Percentiles rank a stretch among this genome's conserved stretches.
These are phyloP conservation scores for Ustilago cynodontis DNA, from an alignment of 1,284 basidiomycete species.

Conservation along the genomic window DNA sequence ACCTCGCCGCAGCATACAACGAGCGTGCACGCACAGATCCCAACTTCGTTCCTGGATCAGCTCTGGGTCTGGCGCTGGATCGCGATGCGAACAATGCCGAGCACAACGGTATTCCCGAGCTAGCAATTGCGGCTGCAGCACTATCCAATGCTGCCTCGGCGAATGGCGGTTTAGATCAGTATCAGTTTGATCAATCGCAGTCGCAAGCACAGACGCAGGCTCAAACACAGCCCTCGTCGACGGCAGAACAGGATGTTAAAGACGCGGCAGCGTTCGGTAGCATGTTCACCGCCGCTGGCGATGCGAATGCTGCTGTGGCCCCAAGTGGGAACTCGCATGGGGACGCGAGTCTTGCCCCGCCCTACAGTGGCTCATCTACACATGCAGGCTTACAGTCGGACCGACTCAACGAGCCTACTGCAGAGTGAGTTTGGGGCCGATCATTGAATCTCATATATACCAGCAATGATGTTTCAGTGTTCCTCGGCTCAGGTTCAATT, in stretches of 20 bases:
- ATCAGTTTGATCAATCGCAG: conserved; percentile 9
- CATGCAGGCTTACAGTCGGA: conserved; percentile 3
- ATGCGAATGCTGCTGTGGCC: conserved; percentile 5
- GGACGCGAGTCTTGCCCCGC: neutral
- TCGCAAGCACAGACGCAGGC: neutral
- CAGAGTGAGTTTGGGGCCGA: neutral
- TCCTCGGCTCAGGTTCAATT: neutral
- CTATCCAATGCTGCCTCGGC: conserved; percentile 43
- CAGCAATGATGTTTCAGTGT: neutral
- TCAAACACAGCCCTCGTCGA: neutral
- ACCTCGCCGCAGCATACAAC: conserved; percentile 36
- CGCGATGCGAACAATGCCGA: conserved; percentile 21
- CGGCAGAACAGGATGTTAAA: conserved; percentile 9
- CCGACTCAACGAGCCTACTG: neutral
- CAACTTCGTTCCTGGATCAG: conserved; percentile 40
- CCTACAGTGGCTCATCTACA: neutral
- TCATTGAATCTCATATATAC: neutral
- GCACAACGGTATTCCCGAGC: conserved; percentile 34
- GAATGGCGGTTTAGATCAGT: conserved; percentile 1
- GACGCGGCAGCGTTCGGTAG: conserved; percentile 18
- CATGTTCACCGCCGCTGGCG: conserved; percentile 20
- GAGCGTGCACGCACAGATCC: conserved; percentile 37
- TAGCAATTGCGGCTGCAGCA: conserved; percentile 47
- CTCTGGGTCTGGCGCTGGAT: conserved; percentile 39
- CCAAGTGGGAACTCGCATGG: neutral